Base-by-base conservation (phyloP, 2,329 filamentous ascomycete genomes). In the Colletotrichum godetiae region DNA sequence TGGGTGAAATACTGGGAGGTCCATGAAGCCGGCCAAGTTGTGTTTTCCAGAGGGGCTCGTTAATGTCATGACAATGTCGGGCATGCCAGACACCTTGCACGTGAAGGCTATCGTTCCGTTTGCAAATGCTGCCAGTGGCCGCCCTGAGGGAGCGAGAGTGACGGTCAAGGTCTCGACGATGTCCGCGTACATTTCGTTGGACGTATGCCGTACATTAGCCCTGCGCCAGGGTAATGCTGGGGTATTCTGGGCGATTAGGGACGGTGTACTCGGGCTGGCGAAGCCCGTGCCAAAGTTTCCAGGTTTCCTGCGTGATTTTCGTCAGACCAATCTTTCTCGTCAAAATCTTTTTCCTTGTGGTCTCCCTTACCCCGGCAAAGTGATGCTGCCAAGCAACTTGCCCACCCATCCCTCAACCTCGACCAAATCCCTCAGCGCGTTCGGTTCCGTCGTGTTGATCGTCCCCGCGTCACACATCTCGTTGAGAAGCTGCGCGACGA, bases 401-500 rank as follows among this genome's bases (percentile, higher is more conserved):
- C 94, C 95, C 83, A 98, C 90, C 85, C 95, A 93, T 37, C 94
- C 95, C 75, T 97, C 95, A 19, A 97, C 94, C 81, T 98, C 95
- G 15, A 99, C 95, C 15, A 96, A 88, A 80, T 99, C 97, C 78
- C 95, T 90, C 79, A 99, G 84, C 24, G 95, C 94, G 86, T 99
- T 98, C 11, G 94, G 93, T 82, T 99, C 97, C 1, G 96, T 98
- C 69, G 95, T 97, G 79, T 90, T 93, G 46, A 98, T 89, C n/a
- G 92, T 89, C 19, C 97, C 97, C 53, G 92, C 94, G 86, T 99
- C 97, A 81, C 97, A 98, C 93, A 99, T 97, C 84, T 99, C 97
- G 74, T 92, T 94, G 72, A 98, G 88, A 31, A 99, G 86, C 84
- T 99, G 97, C 22, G 95, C 95, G 42, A 97, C 93, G 33, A 98